phyloP scores from a whole-genome alignment of 1,284 basidiomycete genomes.

The Ganoderma leucocontextum region DNA sequence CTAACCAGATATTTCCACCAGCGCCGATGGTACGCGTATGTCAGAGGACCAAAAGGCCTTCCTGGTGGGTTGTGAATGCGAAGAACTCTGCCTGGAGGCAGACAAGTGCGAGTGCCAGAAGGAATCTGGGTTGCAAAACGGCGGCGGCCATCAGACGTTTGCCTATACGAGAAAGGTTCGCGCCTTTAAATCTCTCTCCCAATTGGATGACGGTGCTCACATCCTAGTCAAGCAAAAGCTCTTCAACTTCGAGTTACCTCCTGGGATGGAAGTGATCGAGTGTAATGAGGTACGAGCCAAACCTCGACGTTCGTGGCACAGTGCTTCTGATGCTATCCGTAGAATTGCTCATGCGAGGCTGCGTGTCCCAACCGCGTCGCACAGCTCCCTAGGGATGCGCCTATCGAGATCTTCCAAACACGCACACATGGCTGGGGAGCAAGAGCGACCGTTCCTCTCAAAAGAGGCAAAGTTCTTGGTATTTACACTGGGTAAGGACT shows the following conservation, averaged over 20 bases:
- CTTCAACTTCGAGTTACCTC: slow-evolving; percentile 54
- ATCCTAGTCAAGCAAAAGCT: slow-evolving; percentile 48
- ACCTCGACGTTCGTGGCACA: neutral
- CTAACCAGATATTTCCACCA: slow-evolving; percentile 1
- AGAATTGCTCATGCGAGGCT: slow-evolving; percentile 39
- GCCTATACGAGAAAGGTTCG: slow-evolving; percentile 52
- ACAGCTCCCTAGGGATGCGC: slow-evolving; percentile 45
- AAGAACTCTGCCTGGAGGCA: slow-evolving; percentile 36
- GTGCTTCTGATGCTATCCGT: no score
- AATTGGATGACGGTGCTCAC: neutral
- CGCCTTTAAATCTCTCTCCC: neutral
- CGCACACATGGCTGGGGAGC: slow-evolving; percentile 47
- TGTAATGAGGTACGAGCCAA: slow-evolving; percentile 62
- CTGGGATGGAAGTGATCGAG: slow-evolving; percentile 59
- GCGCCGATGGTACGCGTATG: neutral
- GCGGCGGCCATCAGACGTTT: slow-evolving; percentile 35
- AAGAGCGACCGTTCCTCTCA: slow-evolving; percentile 46
- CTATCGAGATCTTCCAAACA: slow-evolving; percentile 49
- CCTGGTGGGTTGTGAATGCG: slow-evolving; percentile 45
- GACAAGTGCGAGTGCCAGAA: slow-evolving; percentile 45
- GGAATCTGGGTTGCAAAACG: slow-evolving; percentile 38
- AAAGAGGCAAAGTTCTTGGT: slow-evolving; percentile 64
- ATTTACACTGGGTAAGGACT: slow-evolving; percentile 66
- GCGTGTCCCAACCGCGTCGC: slow-evolving; percentile 47
- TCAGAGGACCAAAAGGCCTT: slow-evolving; percentile 24